Evolutionary conservation across 805 yeast genomes (phyloP), one percentile per base, ranked within the genome.

Genomic region (Dipodascopsis uninucleata): DNA sequence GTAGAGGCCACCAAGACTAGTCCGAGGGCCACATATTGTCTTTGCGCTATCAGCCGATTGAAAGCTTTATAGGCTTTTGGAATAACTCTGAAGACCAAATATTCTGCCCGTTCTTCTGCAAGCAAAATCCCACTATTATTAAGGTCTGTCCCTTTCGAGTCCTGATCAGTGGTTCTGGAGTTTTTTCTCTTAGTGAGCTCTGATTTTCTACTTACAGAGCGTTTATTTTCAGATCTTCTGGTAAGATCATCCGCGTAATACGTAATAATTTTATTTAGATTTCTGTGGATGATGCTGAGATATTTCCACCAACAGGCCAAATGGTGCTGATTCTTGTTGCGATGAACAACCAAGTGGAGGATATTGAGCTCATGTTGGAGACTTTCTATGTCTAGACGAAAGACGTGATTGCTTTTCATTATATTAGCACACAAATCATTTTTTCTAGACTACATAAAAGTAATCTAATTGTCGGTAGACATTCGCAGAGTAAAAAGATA

Each of bases 321-420:
- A 3, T 80, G 68, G 58, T 86, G 95, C 61, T 88, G 96, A 61
- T 85, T 85, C 41, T 72, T 70, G 63, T 81, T 82, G 51, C 95
- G 69, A 57, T 82, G 85, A 58, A 82, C 78, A 2, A 85, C 52
- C 31, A 86, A 63, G 52, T 78, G 82, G 3, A 86, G 61, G 3
- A 85, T 57, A 20, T 75, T 72, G 41, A 65, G 76, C 63, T 88
- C 96, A 36, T 62, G 68, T 29, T 55, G 54, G 2, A 75, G 51
- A n/a, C n/a, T n/a, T n/a, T n/a, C n/a, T n/a, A n/a, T n/a, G n/a
- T n/a, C n/a, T n/a, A n/a, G n/a, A n/a, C n/a, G n/a, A n/a, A n/a
- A n/a, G n/a, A n/a, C n/a, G n/a, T n/a, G n/a, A n/a, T n/a, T n/a
- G n/a, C n/a, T n/a, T n/a, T n/a, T n/a, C n/a, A n/a, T n/a, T n/a